These are phyloP conservation scores for Wickerhamomyces rabaulensis DNA, from an alignment of 805 yeast genomes.

Conservation along the genomic window DNA sequence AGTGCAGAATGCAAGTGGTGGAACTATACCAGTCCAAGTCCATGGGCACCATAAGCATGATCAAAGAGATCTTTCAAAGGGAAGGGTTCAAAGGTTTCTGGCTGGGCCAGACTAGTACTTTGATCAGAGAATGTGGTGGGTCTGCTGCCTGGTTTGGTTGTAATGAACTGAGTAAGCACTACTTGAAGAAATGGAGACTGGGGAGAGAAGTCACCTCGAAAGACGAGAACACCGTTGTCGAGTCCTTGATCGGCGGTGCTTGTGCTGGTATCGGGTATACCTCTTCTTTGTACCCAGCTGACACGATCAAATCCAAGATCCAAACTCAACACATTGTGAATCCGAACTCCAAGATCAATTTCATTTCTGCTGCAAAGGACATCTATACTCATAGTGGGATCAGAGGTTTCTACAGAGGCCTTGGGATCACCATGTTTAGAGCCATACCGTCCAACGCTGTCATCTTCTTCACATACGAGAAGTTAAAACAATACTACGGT, in stretches of 20 bases:
- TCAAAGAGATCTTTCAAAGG: slow-evolving; percentile 35
- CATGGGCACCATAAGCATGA: slow-evolving; percentile 32
- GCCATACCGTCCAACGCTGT: slow-evolving; percentile 89
- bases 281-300: slow-evolving; percentile 79
- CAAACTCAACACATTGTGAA: slow-evolving; percentile 52
- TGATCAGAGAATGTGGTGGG: slow-evolving; percentile 80
- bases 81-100: slow-evolving; percentile 73
- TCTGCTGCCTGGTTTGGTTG: slow-evolving; percentile 94
- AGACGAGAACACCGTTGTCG: slow-evolving; percentile 36
- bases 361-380: slow-evolving; percentile 32
- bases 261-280: slow-evolving; percentile 82
- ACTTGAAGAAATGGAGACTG: slow-evolving; percentile 31
- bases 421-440: slow-evolving; percentile 74
- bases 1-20: slow-evolving; percentile 81
- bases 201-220: slow-evolving; percentile 17
- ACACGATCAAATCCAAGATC: slow-evolving; percentile 81
- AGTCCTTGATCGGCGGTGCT: slow-evolving; percentile 74
- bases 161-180: slow-evolving; percentile 51
- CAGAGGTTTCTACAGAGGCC: slow-evolving; percentile 72
- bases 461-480: slow-evolving; percentile 77
- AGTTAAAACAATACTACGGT: slow-evolving; percentile 35
- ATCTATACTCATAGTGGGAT: slow-evolving; percentile 55
- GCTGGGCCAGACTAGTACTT: slow-evolving; percentile 82
- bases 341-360: slow-evolving; percentile 23
- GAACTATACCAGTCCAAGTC: slow-evolving; percentile 25